phyloP scores from a whole-genome alignment of 768 basidiomycete species.

The Hortiboletus campestris region DNA sequence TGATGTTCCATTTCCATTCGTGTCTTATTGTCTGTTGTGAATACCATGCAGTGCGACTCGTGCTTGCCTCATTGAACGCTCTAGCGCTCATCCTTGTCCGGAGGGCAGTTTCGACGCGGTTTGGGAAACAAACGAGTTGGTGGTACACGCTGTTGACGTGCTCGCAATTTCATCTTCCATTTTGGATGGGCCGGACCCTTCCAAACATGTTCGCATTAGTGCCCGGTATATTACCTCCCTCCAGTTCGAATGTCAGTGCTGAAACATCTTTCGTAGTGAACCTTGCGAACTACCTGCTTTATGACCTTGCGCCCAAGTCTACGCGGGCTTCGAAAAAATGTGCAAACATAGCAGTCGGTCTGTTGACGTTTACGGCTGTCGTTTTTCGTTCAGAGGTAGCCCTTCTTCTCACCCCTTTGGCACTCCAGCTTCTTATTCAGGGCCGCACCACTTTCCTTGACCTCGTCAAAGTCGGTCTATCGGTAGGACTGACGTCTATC shows the following conservation, averaged over 20 bases:
- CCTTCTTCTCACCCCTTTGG: conserved; percentile 61
- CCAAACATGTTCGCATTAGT: conserved; percentile 93
- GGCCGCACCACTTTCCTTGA: conserved; percentile 42
- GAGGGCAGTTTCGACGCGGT: conserved; percentile 59
- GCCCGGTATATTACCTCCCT: conserved; percentile 52
- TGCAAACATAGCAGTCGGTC: conserved; percentile 44
- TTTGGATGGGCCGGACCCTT: conserved; percentile 90
- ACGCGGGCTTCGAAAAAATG: conserved; percentile 35
- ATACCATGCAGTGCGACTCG: conserved; percentile 59
- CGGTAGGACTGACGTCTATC: conserved; percentile 48
- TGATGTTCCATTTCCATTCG: neutral
- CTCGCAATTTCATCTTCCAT: conserved; percentile 88
- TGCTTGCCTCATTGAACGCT: conserved; percentile 66
- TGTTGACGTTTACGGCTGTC: conserved; percentile 66
- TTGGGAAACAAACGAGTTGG: conserved; percentile 54
- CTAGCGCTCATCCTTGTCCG: conserved; percentile 61
- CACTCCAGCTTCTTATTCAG: conserved; percentile 48
- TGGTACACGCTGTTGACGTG: conserved; percentile 69
- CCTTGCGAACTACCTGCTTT: conserved; percentile 50
- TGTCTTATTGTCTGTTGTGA: neutral
- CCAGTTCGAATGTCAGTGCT: neutral
- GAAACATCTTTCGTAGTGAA: conserved; percentile 42
- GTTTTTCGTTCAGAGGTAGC: conserved; percentile 81
- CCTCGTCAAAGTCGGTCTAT: conserved; percentile 49
- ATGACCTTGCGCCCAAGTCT: conserved; percentile 37